Conservation (phyloP, 306 rosid species). For the Prunus campanulata region DNA sequence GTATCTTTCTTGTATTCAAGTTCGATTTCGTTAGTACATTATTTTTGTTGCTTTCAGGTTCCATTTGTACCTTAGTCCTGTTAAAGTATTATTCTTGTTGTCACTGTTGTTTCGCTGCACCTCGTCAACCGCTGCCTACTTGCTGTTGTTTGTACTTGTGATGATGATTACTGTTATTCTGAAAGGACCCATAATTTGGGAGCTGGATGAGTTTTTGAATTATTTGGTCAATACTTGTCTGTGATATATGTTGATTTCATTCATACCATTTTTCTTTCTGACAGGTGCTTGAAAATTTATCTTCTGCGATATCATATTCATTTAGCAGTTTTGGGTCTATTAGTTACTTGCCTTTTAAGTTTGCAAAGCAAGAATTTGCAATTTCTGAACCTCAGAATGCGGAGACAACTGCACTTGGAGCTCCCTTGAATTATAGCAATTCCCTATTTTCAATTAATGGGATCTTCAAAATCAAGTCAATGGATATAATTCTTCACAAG, state of each 20-base stretch:
- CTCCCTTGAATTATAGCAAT: slow-evolving; percentile 32
- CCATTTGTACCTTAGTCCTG: no score
- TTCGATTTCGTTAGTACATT: no score
- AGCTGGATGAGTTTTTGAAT: neutral
- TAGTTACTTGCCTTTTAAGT: slow-evolving; percentile 35
- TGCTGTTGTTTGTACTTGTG: neutral
- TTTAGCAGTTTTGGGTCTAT: slow-evolving; percentile 32
- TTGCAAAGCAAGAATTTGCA: slow-evolving; percentile 37
- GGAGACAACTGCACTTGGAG: slow-evolving; percentile 26
- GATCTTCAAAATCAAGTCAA: slow-evolving; percentile 44
- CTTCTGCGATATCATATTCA: slow-evolving; percentile 43
- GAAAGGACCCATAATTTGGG: slow-evolving; percentile 1
- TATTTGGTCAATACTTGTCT: neutral
- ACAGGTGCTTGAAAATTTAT: slow-evolving; percentile 62
- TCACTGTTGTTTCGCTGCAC: neutral
- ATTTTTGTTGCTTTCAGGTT: no score
- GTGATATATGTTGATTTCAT: neutral
- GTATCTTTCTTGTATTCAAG: no score
- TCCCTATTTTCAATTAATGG: slow-evolving; percentile 39
- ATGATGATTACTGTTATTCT: neutral
- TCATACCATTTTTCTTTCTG: slow-evolving; percentile 28
- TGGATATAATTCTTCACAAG: slow-evolving; percentile 62
- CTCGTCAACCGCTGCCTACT: neutral
- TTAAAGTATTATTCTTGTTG: no score
- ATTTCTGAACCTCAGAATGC: slow-evolving; percentile 36